These are phyloP conservation scores for Pythium brassicae DNA, from an alignment of 352 stramenopile species.

Conservation along the genomic window DNA sequence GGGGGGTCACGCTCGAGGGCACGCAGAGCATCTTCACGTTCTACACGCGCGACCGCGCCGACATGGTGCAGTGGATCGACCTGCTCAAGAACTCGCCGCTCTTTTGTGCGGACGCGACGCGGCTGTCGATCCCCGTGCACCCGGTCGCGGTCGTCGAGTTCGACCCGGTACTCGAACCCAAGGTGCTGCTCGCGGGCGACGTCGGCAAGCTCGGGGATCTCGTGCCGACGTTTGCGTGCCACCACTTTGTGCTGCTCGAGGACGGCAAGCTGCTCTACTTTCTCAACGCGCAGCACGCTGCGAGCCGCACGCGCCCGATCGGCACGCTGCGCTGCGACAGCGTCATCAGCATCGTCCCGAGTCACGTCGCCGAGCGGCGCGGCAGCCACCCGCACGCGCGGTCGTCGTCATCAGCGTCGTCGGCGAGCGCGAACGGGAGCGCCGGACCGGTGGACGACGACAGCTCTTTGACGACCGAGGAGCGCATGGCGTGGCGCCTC, in stretches of 20 bases:
- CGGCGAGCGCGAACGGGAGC: background rate
- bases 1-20: slow-evolving; percentile 79
- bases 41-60: slow-evolving; percentile 68
- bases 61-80: slow-evolving; percentile 85
- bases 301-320: slow-evolving; percentile 62
- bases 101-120: slow-evolving; percentile 47
- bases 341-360: slow-evolving; percentile 77
- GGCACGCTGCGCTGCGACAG: slow-evolving; percentile 75
- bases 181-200: slow-evolving; percentile 61
- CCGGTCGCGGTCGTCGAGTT: slow-evolving; percentile 76
- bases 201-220: slow-evolving; percentile 79
- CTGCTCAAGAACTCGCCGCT: slow-evolving; percentile 84
- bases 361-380: slow-evolving; percentile 44
- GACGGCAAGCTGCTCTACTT: slow-evolving; percentile 85
- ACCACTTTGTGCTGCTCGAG: slow-evolving; percentile 74
- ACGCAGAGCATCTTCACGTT: slow-evolving; percentile 84
- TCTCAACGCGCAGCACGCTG: slow-evolving; percentile 42
- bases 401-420: slow-evolving; percentile 53
- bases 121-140: slow-evolving; percentile 78
- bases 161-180: slow-evolving; percentile 58
- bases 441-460: background rate
- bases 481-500: slow-evolving; percentile 72
- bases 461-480: slow-evolving; percentile 16
- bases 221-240: slow-evolving; percentile 51
- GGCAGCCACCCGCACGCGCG: slow-evolving; percentile 37